Percentiles rank a stretch among this genome's conserved stretches.
These are phyloP conservation scores for Delitschia confertaspora DNA, from an alignment of 495 filamentous ascomycete species.

Conservation along the genomic window DNA sequence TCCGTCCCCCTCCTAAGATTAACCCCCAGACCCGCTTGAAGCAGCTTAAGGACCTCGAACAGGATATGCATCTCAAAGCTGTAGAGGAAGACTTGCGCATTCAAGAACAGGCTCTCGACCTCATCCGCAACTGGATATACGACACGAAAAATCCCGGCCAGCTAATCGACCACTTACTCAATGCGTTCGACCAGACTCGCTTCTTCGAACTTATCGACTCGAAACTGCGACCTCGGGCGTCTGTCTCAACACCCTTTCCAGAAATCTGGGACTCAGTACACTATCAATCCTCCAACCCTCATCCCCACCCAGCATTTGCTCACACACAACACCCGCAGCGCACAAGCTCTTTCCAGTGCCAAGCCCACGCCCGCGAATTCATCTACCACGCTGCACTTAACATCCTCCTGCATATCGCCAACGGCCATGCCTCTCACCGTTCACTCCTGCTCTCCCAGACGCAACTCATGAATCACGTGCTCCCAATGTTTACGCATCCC, in stretches of 20 bases:
- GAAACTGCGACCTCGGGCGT: conserved; percentile 46
- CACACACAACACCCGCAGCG: neutral
- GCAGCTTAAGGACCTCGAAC: conserved; percentile 47
- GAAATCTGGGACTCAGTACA: too few species aligned
- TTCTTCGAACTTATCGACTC: conserved; percentile 66
- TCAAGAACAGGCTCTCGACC: conserved; percentile 81
- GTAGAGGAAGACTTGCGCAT: conserved; percentile 72
- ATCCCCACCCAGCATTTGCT: neutral
- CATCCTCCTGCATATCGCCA: conserved; percentile 78
- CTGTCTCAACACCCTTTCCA: neutral
- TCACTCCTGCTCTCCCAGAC: conserved; percentile 61
- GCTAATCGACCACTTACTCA: conserved; percentile 80
- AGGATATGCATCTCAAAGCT: conserved; percentile 48
- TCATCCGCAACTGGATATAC: conserved; percentile 82
- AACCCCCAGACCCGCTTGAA: conserved; percentile 36
- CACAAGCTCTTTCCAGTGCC: neutral
- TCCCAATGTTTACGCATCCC: conserved; percentile 56
- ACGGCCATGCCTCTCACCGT: conserved; percentile 65
- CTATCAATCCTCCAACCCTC: neutral
- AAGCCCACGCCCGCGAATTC: conserved; percentile 46
- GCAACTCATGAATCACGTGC: conserved; percentile 43
- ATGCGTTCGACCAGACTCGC: conserved; percentile 60
- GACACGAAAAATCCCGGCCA: conserved; percentile 52
- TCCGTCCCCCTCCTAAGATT: conserved; percentile 33
- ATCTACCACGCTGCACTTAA: conserved; percentile 63